Conservation (phyloP, 495 filamentous ascomycete species). For the Neurospora sp. region DNA sequence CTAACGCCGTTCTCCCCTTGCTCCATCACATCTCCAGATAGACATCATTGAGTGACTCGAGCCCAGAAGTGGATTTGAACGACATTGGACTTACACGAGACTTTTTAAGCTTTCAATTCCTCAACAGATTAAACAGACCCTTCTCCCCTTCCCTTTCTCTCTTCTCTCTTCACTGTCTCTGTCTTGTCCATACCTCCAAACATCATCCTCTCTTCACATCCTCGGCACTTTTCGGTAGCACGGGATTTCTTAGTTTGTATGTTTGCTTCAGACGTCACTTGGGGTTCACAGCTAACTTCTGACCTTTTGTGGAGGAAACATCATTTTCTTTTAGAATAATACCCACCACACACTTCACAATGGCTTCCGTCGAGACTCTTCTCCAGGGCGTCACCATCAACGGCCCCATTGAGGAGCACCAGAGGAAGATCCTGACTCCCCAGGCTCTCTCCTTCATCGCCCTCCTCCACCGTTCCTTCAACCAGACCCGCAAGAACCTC, state of each 20-base stretch:
- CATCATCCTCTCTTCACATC: constrained; percentile 4
- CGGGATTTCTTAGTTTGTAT: not conserved
- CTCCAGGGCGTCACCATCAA: constrained; percentile 84
- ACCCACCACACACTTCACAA: constrained; percentile 27
- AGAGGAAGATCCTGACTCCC: constrained; percentile 84
- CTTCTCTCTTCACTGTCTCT: not conserved
- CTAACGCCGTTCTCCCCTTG: not conserved
- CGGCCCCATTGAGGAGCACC: constrained; percentile 63
- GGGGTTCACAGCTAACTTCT: not conserved
- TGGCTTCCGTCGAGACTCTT: constrained; percentile 63
- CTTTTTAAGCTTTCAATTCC: not conserved
- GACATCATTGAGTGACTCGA: not conserved
- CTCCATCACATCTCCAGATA: not conserved
- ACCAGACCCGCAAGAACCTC: constrained; percentile 76
- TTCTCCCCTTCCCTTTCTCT: not conserved
- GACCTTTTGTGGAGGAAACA: not conserved
- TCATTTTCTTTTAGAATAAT: not conserved
- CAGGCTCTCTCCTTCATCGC: constrained; percentile 88
- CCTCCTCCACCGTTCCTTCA: constrained; percentile 90
- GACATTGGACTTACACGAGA: not conserved
- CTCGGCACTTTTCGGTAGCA: constrained; percentile 3
- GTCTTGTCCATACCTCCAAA: not conserved
- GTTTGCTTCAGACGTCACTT: not conserved
- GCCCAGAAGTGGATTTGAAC: not conserved
- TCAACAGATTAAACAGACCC: not conserved